phyloP scores from a whole-genome alignment of 2,329 filamentous ascomycete species.

The Lasiodiplodia theobromae region DNA sequence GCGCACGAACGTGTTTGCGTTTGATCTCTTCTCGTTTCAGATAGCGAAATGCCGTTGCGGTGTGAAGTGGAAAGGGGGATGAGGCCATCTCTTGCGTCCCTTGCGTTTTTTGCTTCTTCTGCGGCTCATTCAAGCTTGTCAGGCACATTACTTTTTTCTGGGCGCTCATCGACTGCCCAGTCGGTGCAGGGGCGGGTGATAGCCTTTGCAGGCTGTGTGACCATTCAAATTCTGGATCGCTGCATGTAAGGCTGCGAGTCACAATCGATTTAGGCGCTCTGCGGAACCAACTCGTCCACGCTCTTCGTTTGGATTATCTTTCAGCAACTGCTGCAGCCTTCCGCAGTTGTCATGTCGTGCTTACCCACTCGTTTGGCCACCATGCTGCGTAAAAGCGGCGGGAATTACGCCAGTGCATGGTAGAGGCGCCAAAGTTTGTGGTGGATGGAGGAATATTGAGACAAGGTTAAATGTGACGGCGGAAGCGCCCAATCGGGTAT shows the following conservation, averaged over 20 bases:
- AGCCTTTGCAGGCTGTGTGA: background rate
- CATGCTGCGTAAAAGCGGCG: background rate
- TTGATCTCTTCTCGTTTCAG: background rate
- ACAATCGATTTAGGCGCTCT: background rate
- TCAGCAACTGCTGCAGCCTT: background rate
- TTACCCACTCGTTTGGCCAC: background rate
- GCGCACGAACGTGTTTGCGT: background rate
- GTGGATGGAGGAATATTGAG: background rate
- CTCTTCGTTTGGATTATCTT: background rate
- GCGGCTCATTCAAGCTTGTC: background rate
- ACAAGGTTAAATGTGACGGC: conserved; percentile 1
- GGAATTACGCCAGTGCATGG: background rate
- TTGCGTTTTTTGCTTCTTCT: background rate
- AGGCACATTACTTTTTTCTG: background rate
- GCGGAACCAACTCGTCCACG: background rate
- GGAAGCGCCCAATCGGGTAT: background rate
- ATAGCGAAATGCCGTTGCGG: background rate
- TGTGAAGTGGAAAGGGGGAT: background rate
- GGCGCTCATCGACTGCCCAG: background rate
- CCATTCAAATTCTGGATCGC: background rate
- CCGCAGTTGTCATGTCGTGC: background rate
- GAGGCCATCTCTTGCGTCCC: background rate
- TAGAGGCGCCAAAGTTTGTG: background rate
- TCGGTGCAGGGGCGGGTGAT: background rate
- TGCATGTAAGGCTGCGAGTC: background rate